These are phyloP conservation scores for Cercospora citrullina DNA, from an alignment of 2,329 filamentous ascomycete species.

Conservation along the genomic window DNA sequence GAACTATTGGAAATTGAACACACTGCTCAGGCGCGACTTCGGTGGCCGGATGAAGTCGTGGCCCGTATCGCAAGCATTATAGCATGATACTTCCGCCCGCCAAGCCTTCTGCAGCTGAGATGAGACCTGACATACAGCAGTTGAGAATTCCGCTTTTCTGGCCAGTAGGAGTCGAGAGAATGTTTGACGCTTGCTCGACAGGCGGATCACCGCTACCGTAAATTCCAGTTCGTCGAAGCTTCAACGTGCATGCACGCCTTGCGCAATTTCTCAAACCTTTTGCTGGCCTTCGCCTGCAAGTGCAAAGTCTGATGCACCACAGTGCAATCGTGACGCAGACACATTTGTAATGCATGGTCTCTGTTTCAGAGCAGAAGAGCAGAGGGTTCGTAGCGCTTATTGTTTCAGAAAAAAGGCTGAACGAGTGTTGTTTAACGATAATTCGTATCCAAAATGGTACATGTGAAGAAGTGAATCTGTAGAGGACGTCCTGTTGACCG, in stretches of 20 bases:
- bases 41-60: neutral
- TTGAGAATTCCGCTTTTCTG: neutral
- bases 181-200: neutral
- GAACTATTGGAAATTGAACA: neutral
- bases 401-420: neutral
- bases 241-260: constrained; percentile 16
- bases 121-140: neutral
- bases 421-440: neutral
- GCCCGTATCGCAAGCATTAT: neutral
- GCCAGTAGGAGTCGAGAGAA: neutral
- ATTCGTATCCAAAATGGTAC: constrained; percentile 2
- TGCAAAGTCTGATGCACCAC: constrained; percentile 18
- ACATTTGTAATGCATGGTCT: neutral
- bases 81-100: neutral
- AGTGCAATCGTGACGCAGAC: constrained; percentile 9
- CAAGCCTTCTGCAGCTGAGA: neutral
- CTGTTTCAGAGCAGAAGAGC: neutral
- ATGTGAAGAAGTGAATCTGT: constrained; percentile 6
- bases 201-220: constrained; percentile 9
- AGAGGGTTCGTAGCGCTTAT: neutral
- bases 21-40: neutral
- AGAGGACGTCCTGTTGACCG: constrained; percentile 7
- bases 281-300: constrained; percentile 7
- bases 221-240: constrained; percentile 10
- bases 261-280: constrained; percentile 20